phyloP scores from a whole-genome alignment of 352 stramenopile species.

The Globisporangium viniferum region DNA sequence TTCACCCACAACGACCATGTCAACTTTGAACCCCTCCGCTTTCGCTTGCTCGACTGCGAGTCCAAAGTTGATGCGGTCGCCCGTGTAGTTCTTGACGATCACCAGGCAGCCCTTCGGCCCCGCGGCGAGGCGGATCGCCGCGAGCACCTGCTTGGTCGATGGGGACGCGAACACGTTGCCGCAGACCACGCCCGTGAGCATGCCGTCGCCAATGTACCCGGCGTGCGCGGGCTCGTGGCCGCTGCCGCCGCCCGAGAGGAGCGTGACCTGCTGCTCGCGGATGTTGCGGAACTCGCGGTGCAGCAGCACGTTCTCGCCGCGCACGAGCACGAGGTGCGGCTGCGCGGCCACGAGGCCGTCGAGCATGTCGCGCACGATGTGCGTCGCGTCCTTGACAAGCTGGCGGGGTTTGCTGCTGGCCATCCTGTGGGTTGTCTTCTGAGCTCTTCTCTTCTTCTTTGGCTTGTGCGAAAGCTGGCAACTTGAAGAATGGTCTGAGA shows the following conservation, averaged over 20 bases:
- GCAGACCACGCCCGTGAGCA: conserved; percentile 96
- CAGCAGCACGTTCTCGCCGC: conserved; percentile 59
- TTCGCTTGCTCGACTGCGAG: conserved; percentile 96
- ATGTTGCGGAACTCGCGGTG: conserved; percentile 68
- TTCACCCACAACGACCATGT: conserved; percentile 97
- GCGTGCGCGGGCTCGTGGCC: conserved; percentile 96
- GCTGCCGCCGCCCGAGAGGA: conserved; percentile 72
- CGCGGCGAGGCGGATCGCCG: conserved; percentile 90
- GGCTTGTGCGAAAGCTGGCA: background rate
- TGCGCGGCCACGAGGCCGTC: conserved; percentile 64
- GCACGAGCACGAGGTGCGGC: conserved; percentile 65
- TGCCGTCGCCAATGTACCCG: conserved; percentile 94
- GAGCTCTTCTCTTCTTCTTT: background rate
- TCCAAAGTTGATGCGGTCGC: conserved; percentile 98
- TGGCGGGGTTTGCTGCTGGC: conserved; percentile 24
- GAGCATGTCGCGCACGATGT: conserved; percentile 77
- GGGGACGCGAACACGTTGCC: conserved; percentile 97
- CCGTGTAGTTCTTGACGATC: conserved; percentile 99
- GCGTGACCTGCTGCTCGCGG: conserved; percentile 64
- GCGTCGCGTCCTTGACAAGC: conserved; percentile 42
- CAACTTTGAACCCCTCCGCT: conserved; percentile 83
- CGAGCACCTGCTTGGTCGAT: conserved; percentile 91
- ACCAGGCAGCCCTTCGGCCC: conserved; percentile 90
- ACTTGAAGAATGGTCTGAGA: conserved; percentile 2
- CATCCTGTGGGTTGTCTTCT: background rate